phyloP scores from a whole-genome alignment of 2,329 filamentous ascomycete genomes.

The Fusarium nurragi region DNA sequence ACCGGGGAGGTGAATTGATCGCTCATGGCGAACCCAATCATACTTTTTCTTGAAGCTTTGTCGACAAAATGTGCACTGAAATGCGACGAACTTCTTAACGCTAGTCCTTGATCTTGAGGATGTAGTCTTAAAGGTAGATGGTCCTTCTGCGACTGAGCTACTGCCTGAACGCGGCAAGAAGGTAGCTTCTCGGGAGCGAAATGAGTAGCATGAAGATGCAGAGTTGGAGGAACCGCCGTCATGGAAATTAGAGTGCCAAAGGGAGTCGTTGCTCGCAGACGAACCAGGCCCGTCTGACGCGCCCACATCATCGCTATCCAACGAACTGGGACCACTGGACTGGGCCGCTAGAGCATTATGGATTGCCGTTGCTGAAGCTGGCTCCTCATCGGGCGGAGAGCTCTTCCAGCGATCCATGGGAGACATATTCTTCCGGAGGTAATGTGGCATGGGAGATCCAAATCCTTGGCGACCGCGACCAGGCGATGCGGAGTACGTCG shows the following conservation, averaged over 20 bases:
- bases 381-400: conserved; percentile 58
- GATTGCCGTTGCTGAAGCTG: conserved; percentile 52
- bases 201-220: conserved; percentile 43
- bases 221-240: conserved; percentile 43
- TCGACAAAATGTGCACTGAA: conserved; percentile 52
- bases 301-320: conserved; percentile 29
- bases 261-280: conserved; percentile 46
- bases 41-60: conserved; percentile 53
- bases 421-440: conserved; percentile 50
- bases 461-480: conserved; percentile 42
- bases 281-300: conserved; percentile 46
- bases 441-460: conserved; percentile 56
- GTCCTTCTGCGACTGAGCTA: conserved; percentile 35
- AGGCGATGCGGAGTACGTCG: conserved; percentile 39
- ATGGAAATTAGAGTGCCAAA: conserved; percentile 33
- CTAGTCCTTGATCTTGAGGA: conserved; percentile 20
- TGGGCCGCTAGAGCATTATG: conserved; percentile 45
- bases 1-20: conserved; percentile 58
- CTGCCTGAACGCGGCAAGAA: conserved; percentile 36
- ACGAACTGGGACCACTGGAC: conserved; percentile 25
- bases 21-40: conserved; percentile 59
- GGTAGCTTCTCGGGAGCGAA: conserved; percentile 21
- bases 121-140: conserved; percentile 21
- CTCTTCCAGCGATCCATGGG: conserved; percentile 56
- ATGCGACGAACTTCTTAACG: conserved; percentile 40